These are phyloP conservation scores for Plasmodium billcollinsi DNA, from an alignment of 169 alveolate species.

Conservation along the genomic window DNA sequence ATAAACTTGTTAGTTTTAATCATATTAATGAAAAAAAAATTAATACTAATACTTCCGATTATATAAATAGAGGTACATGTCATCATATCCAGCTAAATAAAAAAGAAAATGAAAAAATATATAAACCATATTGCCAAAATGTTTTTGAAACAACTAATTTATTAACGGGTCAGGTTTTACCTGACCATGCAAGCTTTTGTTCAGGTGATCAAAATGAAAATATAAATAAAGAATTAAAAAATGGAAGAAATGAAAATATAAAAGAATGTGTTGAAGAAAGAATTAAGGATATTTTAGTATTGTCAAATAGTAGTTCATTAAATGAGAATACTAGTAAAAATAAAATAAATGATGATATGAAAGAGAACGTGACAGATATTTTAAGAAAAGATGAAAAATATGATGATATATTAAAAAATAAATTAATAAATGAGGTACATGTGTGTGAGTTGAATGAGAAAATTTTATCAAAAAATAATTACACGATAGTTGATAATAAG, in stretches of 20 bases:
- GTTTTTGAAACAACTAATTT: neutral
- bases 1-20: conserved; percentile 24
- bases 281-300: neutral
- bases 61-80: no score
- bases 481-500: neutral
- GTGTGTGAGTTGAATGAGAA: neutral
- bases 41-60: neutral
- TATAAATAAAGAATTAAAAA: neutral
- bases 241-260: neutral
- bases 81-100: neutral
- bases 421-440: neutral
- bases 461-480: neutral
- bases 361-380: neutral
- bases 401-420: neutral
- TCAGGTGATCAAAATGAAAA: neutral
- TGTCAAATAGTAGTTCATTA: neutral
- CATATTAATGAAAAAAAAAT: neutral
- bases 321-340: neutral
- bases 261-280: neutral
- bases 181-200: neutral
- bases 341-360: neutral
- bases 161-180: neutral
- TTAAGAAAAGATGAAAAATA: neutral
- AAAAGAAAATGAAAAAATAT: neutral
- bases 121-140: neutral